A percentile compares a stretch with the other conserved stretches of the same genome.
Conservation (phyloP, 1,284 basidiomycete genomes). For the Melampsora americana region DNA sequence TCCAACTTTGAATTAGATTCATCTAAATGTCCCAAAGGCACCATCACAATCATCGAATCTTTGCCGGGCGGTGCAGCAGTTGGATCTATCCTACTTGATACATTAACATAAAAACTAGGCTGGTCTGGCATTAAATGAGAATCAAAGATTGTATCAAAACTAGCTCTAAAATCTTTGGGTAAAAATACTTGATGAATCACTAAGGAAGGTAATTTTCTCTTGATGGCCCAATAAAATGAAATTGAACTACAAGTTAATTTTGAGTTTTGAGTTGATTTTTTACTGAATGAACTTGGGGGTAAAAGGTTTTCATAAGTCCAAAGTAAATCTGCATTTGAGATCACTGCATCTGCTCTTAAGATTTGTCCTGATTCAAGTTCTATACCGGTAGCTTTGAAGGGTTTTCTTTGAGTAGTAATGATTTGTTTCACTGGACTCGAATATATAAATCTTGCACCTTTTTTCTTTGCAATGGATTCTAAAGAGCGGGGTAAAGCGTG, state of each 20-base stretch:
- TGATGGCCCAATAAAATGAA: slow-evolving; percentile 61
- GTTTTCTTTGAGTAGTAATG: slow-evolving; percentile 50
- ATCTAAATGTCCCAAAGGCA: slow-evolving; percentile 55
- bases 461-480: slow-evolving; percentile 56
- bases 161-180: slow-evolving; percentile 49
- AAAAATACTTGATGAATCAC: slow-evolving; percentile 60
- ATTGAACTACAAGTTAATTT: slow-evolving; percentile 59
- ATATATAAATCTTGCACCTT: slow-evolving; percentile 57
- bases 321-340: slow-evolving; percentile 61
- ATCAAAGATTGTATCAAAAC: slow-evolving; percentile 60
- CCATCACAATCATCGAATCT: slow-evolving; percentile 55
- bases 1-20: slow-evolving; percentile 44
- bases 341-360: slow-evolving; percentile 58
- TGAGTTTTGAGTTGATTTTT: slow-evolving; percentile 50
- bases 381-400: slow-evolving; percentile 55
- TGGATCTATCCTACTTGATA: slow-evolving; percentile 56
- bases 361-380: slow-evolving; percentile 56
- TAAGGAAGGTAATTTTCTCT: slow-evolving; percentile 55
- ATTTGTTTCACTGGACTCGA: slow-evolving; percentile 56
- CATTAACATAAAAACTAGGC: slow-evolving; percentile 61
- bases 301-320: slow-evolving; percentile 60
- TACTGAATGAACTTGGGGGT: slow-evolving; percentile 52
- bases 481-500: slow-evolving; percentile 54
- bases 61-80: slow-evolving; percentile 54
- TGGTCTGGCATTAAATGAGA: slow-evolving; percentile 58